Evolutionary conservation across 306 rosid species (phyloP).

Genomic region (Potentilla sterilis): DNA sequence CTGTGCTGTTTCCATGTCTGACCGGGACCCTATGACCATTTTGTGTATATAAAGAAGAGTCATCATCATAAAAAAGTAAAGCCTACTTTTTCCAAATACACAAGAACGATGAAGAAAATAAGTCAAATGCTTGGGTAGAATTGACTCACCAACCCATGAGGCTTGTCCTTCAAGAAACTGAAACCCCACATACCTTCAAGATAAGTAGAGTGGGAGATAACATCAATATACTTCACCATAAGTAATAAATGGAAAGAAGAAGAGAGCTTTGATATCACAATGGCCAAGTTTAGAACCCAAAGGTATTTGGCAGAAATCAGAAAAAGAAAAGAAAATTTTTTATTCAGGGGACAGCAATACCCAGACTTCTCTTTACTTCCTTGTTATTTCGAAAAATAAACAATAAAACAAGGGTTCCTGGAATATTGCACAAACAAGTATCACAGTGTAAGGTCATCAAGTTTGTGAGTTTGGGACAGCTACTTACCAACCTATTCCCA

Average conservation of each 20-base stretch:
- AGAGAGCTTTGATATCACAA: not conserved
- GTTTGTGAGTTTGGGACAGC: constrained; percentile 20
- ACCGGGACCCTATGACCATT: constrained; percentile 29
- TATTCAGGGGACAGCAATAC: not conserved
- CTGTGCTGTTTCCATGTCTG: constrained; percentile 32
- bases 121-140: constrained; percentile 49
- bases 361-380: not conserved
- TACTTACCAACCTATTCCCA: constrained; percentile 88
- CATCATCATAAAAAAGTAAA: not conserved
- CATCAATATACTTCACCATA: constrained; percentile 1
- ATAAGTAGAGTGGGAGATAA: constrained; percentile 15
- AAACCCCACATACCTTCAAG: constrained; percentile 79
- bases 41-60: not conserved
- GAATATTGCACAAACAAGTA: not conserved
- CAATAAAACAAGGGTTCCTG: not conserved
- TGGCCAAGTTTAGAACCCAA: not conserved
- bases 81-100: constrained; percentile 1
- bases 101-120: constrained; percentile 2
- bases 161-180: constrained; percentile 60
- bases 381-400: not conserved
- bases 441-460: not conserved
- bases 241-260: not conserved
- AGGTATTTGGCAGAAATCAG: not conserved
- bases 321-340: not conserved
- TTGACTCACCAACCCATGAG: constrained; percentile 43